phyloP scores from a whole-genome alignment of 352 stramenopile species.

The Phytophthora uliginosa region DNA sequence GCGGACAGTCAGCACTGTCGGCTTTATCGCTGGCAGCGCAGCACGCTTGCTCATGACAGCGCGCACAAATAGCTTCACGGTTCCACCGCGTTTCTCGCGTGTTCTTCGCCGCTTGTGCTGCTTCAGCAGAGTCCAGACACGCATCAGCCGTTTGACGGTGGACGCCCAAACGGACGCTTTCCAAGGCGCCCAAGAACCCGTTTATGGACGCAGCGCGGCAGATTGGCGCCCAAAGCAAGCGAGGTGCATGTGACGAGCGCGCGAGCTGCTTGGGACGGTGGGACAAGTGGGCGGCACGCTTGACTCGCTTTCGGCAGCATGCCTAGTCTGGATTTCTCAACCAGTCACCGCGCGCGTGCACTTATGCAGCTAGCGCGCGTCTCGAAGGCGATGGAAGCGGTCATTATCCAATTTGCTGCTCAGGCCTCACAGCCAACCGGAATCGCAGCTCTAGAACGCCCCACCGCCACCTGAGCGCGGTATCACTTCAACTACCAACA shows the following conservation, averaged over 20 bases:
- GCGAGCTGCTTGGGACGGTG: constrained; percentile 20
- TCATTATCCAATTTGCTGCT: constrained; percentile 30
- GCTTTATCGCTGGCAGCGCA: constrained; percentile 3
- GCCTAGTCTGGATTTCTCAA: constrained; percentile 26
- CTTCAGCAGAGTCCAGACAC: constrained; percentile 29
- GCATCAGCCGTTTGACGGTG: constrained; percentile 24
- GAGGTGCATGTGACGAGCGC: constrained; percentile 22
- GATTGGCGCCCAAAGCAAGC: background rate
- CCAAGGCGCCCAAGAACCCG: background rate
- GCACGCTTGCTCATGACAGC: constrained; percentile 9
- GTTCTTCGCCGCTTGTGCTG: constrained; percentile 20
- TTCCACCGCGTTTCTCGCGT: constrained; percentile 26
- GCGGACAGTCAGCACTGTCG: constrained; percentile 2
- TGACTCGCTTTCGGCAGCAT: constrained; percentile 9
- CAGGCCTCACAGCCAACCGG: constrained; percentile 10
- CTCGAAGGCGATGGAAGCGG: constrained; percentile 10
- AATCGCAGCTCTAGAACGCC: constrained; percentile 1
- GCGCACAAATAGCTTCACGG: constrained; percentile 10
- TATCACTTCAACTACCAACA: constrained; percentile 25
- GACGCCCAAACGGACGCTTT: background rate
- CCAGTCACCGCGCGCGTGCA: constrained; percentile 19
- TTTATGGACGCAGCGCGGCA: background rate
- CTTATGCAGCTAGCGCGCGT: constrained; percentile 20
- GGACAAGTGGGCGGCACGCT: constrained; percentile 12
- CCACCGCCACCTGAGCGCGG: constrained; percentile 9